phyloP scores from a whole-genome alignment of 345 rosid species.

The Citropsis articulata region DNA sequence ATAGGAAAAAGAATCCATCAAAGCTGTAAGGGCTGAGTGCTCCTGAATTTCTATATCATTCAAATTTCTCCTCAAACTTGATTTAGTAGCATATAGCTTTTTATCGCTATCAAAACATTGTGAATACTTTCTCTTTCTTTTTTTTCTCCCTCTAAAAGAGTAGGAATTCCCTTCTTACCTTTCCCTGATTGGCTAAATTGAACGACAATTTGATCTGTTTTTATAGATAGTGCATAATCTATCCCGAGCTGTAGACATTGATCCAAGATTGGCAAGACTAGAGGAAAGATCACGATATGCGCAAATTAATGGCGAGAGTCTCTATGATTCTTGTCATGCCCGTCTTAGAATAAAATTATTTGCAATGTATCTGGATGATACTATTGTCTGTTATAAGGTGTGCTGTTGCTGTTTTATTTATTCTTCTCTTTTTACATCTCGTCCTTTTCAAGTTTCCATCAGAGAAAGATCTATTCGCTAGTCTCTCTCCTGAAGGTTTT shows the following conservation, averaged over 20 bases:
- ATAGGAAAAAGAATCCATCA: too few relatives aligned
- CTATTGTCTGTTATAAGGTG: constrained; percentile 95
- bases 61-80: not conserved
- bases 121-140: not conserved
- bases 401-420: constrained; percentile 14
- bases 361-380: constrained; percentile 98
- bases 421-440: not conserved
- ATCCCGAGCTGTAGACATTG: constrained; percentile 75
- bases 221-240: constrained; percentile 77
- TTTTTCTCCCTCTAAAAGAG: too few relatives aligned
- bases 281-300: constrained; percentile 93
- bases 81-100: not conserved
- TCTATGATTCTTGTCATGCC: constrained; percentile 87
- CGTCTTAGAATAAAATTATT: constrained; percentile 94
- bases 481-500: too few relatives aligned
- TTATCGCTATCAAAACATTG: not conserved
- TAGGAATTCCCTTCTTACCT: not conserved
- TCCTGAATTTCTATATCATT: too few relatives aligned
- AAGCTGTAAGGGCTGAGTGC: too few relatives aligned
- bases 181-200: not conserved
- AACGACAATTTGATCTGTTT: not conserved
- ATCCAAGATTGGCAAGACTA: constrained; percentile 81
- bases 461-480: too few relatives aligned
- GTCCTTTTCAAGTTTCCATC: not conserved
- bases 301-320: constrained; percentile 95